These are phyloP conservation scores for Gentiana straminea DNA, from an alignment of 257 asterid species.

Conservation along the genomic window DNA sequence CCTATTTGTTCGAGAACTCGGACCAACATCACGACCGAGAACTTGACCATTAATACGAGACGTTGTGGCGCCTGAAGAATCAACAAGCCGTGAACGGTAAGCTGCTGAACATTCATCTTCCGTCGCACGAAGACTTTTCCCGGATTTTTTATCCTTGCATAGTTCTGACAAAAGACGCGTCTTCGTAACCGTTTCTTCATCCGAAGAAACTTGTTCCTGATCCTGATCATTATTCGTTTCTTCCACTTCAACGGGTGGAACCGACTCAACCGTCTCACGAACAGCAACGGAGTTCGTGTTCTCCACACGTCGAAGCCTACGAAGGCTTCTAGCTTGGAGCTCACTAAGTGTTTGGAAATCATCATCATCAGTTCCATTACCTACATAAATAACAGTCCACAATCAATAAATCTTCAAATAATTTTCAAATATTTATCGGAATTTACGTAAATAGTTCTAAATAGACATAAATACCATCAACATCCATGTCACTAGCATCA, in stretches of 20 bases:
- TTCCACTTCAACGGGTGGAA: conserved; percentile 7
- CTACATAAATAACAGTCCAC: too few relatives aligned
- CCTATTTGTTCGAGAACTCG: conserved; percentile 40
- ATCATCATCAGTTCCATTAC: too few relatives aligned
- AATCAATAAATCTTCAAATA: too few relatives aligned
- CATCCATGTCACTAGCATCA: not conserved
- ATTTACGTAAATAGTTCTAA: too few relatives aligned
- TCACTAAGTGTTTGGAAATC: not conserved
- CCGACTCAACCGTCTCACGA: conserved; percentile 5
- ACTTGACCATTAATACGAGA: conserved; percentile 15
- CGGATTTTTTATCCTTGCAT: conserved; percentile 31
- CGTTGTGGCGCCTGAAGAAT: conserved; percentile 21
- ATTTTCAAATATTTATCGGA: too few relatives aligned
- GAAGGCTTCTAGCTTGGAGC: not conserved
- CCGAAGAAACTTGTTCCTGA: conserved; percentile 11
- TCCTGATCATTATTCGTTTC: conserved; percentile 24
- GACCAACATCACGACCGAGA: conserved; percentile 11
- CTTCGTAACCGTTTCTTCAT: conserved; percentile 33
- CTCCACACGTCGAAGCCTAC: not conserved
- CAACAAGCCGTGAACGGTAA: conserved; percentile 13
- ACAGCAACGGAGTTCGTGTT: conserved; percentile 2
- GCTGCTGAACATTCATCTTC: conserved; percentile 11
- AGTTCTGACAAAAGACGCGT: conserved; percentile 66
- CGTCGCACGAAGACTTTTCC: conserved; percentile 10
- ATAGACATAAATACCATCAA: too few relatives aligned